Evolutionary conservation across 208 protist genomes (phyloP).

Genomic region (Endotrypanum monterogeii): DNA sequence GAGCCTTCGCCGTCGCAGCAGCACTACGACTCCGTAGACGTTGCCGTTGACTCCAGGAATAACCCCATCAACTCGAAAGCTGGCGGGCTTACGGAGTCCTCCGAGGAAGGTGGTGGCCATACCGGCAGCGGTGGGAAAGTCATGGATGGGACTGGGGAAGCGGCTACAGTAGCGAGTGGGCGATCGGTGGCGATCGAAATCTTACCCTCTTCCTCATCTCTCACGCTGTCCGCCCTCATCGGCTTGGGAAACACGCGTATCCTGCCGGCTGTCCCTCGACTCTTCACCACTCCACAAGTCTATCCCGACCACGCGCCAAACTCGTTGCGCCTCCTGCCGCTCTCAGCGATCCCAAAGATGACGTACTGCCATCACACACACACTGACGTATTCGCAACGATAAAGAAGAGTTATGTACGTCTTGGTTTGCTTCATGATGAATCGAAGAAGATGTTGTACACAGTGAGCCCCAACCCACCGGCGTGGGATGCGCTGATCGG

Average conservation of each 20-base stretch:
- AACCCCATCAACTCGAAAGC: neutral
- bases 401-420: constrained; percentile 47
- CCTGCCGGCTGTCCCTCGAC: constrained; percentile 45
- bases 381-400: constrained; percentile 50
- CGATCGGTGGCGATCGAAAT: neutral
- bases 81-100: neutral
- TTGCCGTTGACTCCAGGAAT: neutral
- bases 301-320: constrained; percentile 36
- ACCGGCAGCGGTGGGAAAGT: neutral
- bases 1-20: constrained; percentile 6
- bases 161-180: neutral
- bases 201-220: neutral
- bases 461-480: constrained; percentile 13
- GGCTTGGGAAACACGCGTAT: constrained; percentile 23
- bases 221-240: constrained; percentile 5
- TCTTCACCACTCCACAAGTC: constrained; percentile 31
- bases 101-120: neutral
- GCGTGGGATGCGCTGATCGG: constrained; percentile 15
- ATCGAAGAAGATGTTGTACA: constrained; percentile 15
- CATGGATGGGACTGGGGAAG: neutral
- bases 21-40: neutral
- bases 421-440: constrained; percentile 42
- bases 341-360: constrained; percentile 31
- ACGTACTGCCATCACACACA: constrained; percentile 51
- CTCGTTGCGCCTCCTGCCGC: constrained; percentile 41